Evolutionary conservation across 768 basidiomycete genomes (phyloP).

Genomic region (Boletus rex-veris): DNA sequence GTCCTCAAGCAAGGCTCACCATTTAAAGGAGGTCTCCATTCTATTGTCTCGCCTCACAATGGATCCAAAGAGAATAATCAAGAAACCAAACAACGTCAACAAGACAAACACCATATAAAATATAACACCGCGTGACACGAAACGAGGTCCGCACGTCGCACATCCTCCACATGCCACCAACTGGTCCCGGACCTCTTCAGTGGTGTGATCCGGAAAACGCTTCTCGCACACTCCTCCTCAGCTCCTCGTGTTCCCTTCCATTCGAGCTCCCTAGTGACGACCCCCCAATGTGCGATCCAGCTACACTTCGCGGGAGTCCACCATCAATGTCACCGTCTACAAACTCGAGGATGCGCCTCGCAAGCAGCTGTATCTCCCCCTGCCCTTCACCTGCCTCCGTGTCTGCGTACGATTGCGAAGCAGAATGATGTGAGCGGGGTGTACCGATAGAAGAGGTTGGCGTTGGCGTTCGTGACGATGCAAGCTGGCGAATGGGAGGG

Average conservation of each 20-base stretch:
- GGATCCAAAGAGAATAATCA: slow-evolving; percentile 1
- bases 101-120: slow-evolving; percentile 10
- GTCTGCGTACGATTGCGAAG: slow-evolving; percentile 70
- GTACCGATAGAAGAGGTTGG: slow-evolving; percentile 74
- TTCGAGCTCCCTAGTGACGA: slow-evolving; percentile 62
- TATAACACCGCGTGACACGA: background rate
- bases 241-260: slow-evolving; percentile 70
- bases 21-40: too few species aligned
- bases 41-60: background rate
- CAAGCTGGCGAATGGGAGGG: slow-evolving; percentile 82
- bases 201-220: slow-evolving; percentile 66
- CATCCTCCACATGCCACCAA: too few species aligned
- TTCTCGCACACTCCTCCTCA: slow-evolving; percentile 77
- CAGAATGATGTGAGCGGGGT: slow-evolving; percentile 66
- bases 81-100: background rate
- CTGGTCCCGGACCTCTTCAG: slow-evolving; percentile 10
- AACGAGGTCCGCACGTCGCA: too few species aligned
- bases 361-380: slow-evolving; percentile 85
- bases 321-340: slow-evolving; percentile 72
- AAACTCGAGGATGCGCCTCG: slow-evolving; percentile 81
- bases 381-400: slow-evolving; percentile 86
- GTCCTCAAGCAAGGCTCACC: too few species aligned
- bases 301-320: slow-evolving; percentile 54
- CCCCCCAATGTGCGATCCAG: slow-evolving; percentile 65
- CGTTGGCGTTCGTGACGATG: slow-evolving; percentile 65